A percentile compares a stretch with the other conserved stretches of the same genome.
phyloP scores from a whole-genome alignment of 805 yeast genomes.

The Starmerella riodocensis region DNA sequence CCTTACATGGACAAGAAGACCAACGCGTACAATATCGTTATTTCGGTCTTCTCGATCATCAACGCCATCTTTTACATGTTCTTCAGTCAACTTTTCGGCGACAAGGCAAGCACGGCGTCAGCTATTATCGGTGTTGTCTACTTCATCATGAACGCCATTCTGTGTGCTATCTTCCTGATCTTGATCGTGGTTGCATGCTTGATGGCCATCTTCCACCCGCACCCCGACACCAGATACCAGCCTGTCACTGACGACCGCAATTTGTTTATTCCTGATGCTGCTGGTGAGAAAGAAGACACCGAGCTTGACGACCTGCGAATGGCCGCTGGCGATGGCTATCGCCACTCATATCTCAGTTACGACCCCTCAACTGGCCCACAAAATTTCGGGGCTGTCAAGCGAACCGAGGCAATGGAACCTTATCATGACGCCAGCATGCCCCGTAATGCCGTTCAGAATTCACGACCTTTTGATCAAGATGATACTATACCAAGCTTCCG shows the following conservation, averaged over 20 bases:
- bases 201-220: slow-evolving; percentile 69
- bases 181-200: slow-evolving; percentile 81
- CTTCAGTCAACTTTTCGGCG: slow-evolving; percentile 64
- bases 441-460: slow-evolving; percentile 2
- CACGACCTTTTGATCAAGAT: slow-evolving; percentile 1
- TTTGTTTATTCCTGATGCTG: slow-evolving; percentile 51
- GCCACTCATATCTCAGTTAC: slow-evolving; percentile 18
- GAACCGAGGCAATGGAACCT: neutral
- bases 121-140: slow-evolving; percentile 85
- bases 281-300: slow-evolving; percentile 30
- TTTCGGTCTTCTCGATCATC: slow-evolving; percentile 63
- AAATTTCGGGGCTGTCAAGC: neutral
- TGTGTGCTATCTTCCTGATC: slow-evolving; percentile 66
- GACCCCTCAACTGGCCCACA: slow-evolving; percentile 6
- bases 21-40: slow-evolving; percentile 80
- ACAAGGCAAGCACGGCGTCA: slow-evolving; percentile 73
- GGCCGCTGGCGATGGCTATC: slow-evolving; percentile 28
- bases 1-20: slow-evolving; percentile 94
- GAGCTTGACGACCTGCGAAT: slow-evolving; percentile 67
- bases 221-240: slow-evolving; percentile 90
- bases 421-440: neutral
- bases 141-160: slow-evolving; percentile 77
- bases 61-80: slow-evolving; percentile 80
- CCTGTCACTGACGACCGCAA: slow-evolving; percentile 95
- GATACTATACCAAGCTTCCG: slow-evolving; percentile 10